Evolutionary conservation across 805 yeast species (phyloP).

Genomic region (Saccharomycopsis capsularis): DNA sequence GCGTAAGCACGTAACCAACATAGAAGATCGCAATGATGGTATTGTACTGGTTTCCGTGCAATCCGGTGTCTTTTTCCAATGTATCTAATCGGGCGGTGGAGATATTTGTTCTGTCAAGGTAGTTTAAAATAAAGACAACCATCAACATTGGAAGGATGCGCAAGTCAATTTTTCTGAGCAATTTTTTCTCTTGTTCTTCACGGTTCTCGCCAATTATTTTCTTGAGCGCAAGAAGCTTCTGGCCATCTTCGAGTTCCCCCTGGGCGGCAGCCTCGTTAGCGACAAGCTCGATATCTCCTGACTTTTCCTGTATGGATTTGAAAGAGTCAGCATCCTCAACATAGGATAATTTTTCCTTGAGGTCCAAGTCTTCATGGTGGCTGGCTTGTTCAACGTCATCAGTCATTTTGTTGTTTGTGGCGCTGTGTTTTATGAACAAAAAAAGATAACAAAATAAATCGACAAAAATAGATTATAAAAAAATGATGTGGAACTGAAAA

Average conservation of each 20-base stretch:
- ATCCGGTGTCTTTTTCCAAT: conserved; percentile 38
- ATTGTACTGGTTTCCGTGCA: conserved; percentile 39
- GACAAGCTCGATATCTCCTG: neutral
- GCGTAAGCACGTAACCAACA: conserved; percentile 43
- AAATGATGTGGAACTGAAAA: no score
- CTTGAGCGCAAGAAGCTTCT: conserved; percentile 3
- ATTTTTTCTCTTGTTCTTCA: conserved; percentile 34
- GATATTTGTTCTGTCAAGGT: conserved; percentile 43
- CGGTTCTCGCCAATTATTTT: conserved; percentile 35
- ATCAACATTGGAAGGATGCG: conserved; percentile 45
- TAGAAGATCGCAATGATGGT: conserved; percentile 42
- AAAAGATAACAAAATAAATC: no score
- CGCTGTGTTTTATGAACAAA: no score
- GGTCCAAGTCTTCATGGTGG: no score
- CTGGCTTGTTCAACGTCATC: no score
- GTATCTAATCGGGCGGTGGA: conserved; percentile 46
- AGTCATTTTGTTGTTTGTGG: no score
- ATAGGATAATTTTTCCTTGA: conserved; percentile 2
- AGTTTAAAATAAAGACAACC: conserved; percentile 45
- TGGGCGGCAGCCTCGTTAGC: neutral
- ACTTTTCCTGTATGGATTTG: neutral
- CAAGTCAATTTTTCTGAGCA: conserved; percentile 42
- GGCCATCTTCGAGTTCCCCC: neutral
- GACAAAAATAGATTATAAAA: no score
- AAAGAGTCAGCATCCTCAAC: conserved; percentile 2